phyloP scores from a whole-genome alignment of 257 asterid genomes.

The Fraxinus americana region DNA sequence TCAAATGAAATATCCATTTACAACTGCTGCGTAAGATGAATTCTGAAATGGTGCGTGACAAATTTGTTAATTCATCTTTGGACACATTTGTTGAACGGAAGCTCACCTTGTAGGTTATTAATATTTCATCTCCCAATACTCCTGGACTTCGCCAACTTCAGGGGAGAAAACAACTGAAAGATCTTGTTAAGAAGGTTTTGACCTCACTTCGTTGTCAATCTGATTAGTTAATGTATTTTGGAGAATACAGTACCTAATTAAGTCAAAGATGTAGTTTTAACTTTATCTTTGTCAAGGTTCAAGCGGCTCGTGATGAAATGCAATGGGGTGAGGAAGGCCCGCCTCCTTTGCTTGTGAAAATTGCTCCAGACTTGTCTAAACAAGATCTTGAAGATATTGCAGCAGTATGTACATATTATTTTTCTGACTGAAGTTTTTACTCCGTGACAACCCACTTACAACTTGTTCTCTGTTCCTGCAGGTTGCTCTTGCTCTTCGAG shows the following conservation, averaged over 20 bases:
- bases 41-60: not conserved
- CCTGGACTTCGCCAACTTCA: conserved; percentile 98
- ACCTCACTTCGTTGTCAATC: conserved; percentile 16
- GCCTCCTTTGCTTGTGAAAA: conserved; percentile 93
- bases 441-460: conserved; percentile 13
- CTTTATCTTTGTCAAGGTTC: conserved; percentile 52
- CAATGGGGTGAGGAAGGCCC: conserved; percentile 99
- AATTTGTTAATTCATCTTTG: conserved; percentile 6
- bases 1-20: not conserved
- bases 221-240: not conserved
- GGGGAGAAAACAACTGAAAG: conserved; percentile 94
- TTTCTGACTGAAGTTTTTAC: conserved; percentile 11
- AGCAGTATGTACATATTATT: conserved; percentile 51
- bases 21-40: not conserved
- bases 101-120: conserved; percentile 62
- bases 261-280: conserved; percentile 6
- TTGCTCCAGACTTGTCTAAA: conserved; percentile 92
- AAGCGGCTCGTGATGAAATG: conserved; percentile 99
- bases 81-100: not conserved
- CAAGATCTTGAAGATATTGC: conserved; percentile 99
- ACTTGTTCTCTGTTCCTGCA: conserved; percentile 38
- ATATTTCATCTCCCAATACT: conserved; percentile 93
- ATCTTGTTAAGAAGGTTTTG: conserved; percentile 91
- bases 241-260: not conserved
- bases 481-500: conserved; percentile 96